Conservation (phyloP, 2,329 filamentous ascomycete species). For the Thelonectria rubi region DNA sequence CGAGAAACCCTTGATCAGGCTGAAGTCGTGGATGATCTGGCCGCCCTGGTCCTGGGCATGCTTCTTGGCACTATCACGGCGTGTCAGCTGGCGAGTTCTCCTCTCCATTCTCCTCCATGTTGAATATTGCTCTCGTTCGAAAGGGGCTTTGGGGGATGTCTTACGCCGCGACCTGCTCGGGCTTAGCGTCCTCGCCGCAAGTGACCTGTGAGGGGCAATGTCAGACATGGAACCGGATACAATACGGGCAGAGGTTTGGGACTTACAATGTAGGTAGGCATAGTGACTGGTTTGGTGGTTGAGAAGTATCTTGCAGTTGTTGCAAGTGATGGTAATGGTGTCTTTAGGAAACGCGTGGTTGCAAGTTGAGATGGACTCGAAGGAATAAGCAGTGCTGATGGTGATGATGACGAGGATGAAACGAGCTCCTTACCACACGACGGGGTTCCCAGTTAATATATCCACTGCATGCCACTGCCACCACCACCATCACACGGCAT, state of each 20-base stretch:
- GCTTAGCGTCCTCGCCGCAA: slow-evolving; percentile 74
- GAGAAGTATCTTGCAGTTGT: slow-evolving; percentile 15
- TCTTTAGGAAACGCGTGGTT: slow-evolving; percentile 20
- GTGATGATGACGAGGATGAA: slow-evolving; percentile 19
- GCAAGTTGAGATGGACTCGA: slow-evolving; percentile 1
- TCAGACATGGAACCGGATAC: slow-evolving; percentile 26
- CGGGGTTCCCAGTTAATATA: slow-evolving; percentile 37
- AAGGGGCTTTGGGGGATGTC: slow-evolving; percentile 36
- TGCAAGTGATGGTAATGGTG: slow-evolving; percentile 25
- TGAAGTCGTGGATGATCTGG: slow-evolving; percentile 85
- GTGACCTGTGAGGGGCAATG: slow-evolving; percentile 69
- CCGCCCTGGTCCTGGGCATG: slow-evolving; percentile 79
- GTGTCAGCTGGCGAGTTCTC: slow-evolving; percentile 13
- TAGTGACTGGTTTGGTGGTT: slow-evolving; percentile 46
- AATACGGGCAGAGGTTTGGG: neutral
- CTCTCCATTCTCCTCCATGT: neutral
- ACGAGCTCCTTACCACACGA: slow-evolving; percentile 15
- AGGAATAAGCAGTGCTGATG: slow-evolving; percentile 15
- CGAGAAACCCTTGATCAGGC: slow-evolving; percentile 91
- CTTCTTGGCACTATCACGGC: slow-evolving; percentile 75
- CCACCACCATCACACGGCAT: slow-evolving; percentile 23
- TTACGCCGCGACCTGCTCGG: slow-evolving; percentile 74
- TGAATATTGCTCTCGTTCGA: neutral
- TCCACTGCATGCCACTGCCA: slow-evolving; percentile 13
- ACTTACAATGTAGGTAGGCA: slow-evolving; percentile 67